phyloP scores from a whole-genome alignment of 768 basidiomycete genomes.

The Galerina sulciceps region DNA sequence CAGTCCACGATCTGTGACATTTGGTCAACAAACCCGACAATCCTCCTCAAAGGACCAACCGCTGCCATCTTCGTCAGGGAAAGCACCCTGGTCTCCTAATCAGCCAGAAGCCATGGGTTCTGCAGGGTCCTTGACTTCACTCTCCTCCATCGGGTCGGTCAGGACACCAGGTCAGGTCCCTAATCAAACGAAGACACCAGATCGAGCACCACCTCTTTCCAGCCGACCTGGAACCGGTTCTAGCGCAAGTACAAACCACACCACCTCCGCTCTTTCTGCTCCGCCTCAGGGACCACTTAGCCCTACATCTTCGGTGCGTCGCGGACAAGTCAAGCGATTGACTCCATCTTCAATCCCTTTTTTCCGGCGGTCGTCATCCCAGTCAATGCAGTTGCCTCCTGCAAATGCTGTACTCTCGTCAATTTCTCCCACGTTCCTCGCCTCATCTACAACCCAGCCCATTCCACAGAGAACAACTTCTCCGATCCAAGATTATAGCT shows the following conservation, averaged over 20 bases:
- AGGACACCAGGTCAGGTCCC: constrained; percentile 51
- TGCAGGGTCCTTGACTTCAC: constrained; percentile 73
- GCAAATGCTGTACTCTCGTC: constrained; percentile 48
- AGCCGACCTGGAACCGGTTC: constrained; percentile 80
- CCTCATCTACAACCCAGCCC: constrained; percentile 41
- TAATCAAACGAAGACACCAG: constrained; percentile 64
- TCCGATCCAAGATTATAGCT: constrained; percentile 56
- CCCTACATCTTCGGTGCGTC: constrained; percentile 70
- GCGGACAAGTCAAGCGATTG: constrained; percentile 76
- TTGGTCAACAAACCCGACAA: constrained; percentile 70
- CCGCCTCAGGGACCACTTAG: constrained; percentile 68
- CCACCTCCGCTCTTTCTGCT: constrained; percentile 56
- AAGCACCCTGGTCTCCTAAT: constrained; percentile 65
- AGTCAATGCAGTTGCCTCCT: constrained; percentile 74
- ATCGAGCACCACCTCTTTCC: constrained; percentile 47
- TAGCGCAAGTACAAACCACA: constrained; percentile 71
- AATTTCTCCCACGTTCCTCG: constrained; percentile 44
- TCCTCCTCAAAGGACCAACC: constrained; percentile 70
- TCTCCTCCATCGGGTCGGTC: constrained; percentile 75
- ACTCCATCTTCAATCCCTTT: constrained; percentile 95
- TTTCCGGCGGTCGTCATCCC: constrained; percentile 90
- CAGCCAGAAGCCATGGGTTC: constrained; percentile 81
- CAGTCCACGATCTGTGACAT: constrained; percentile 70
- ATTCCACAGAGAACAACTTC: constrained; percentile 49
- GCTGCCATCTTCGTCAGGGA: constrained; percentile 46